A percentile compares a stretch with the other conserved stretches of the same genome.
phyloP scores from a whole-genome alignment of 495 filamentous ascomycete species.

The Cercophora samala region DNA sequence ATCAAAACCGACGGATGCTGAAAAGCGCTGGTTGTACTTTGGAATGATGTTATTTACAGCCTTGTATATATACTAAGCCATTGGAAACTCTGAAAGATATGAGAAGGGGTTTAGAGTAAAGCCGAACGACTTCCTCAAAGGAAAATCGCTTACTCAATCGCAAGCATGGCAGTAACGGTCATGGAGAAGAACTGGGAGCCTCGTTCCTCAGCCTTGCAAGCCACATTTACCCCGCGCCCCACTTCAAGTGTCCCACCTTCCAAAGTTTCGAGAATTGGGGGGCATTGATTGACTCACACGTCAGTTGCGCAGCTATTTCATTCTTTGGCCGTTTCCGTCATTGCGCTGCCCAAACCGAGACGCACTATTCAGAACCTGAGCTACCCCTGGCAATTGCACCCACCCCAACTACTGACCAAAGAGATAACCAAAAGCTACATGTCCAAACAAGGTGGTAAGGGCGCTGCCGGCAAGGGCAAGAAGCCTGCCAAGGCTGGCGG shows the following conservation, averaged over 20 bases:
- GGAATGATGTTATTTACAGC: no score
- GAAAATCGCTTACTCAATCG: no score
- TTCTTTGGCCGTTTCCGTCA: slow-evolving; percentile 1
- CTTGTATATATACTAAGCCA: no score
- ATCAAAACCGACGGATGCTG: not conserved
- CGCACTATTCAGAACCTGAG: not conserved
- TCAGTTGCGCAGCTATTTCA: not conserved
- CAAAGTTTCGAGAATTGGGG: slow-evolving; percentile 14
- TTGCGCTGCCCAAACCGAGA: not conserved
- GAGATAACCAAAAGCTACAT: slow-evolving; percentile 25
- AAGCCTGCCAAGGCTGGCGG: slow-evolving; percentile 48
- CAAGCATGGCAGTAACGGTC: no score
- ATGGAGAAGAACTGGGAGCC: no score
- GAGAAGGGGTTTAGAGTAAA: no score
- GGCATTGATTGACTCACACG: slow-evolving; percentile 25
- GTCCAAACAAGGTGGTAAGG: slow-evolving; percentile 48
- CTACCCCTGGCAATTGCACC: not conserved
- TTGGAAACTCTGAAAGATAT: no score
- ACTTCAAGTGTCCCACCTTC: slow-evolving; percentile 6
- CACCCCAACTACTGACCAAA: not conserved
- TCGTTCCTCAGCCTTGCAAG: slow-evolving; percentile 18
- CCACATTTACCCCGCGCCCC: slow-evolving; percentile 21
- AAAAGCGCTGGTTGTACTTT: no score
- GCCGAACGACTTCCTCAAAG: no score
- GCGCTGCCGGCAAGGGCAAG: slow-evolving; percentile 51